phyloP scores from a whole-genome alignment of 1,284 basidiomycete genomes.

The Leucoagaricus sp. region DNA sequence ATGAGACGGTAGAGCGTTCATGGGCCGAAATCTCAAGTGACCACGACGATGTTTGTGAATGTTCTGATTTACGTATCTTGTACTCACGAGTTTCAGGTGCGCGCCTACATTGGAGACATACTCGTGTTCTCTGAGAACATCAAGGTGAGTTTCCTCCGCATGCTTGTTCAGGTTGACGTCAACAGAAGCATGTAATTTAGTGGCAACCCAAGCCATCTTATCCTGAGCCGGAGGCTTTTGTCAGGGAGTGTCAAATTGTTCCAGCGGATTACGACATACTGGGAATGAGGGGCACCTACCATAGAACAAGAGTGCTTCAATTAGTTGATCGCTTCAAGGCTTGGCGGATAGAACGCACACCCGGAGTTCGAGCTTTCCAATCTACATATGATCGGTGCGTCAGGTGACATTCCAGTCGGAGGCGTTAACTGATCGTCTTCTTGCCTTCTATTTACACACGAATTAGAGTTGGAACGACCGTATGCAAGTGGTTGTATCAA shows the following conservation, averaged over 20 bases:
- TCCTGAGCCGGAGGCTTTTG: conserved; percentile 68
- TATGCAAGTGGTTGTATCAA: conserved; percentile 78
- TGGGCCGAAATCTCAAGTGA: conserved; percentile 77
- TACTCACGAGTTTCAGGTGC: conserved; percentile 48
- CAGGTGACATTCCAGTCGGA: background rate
- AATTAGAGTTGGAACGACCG: conserved; percentile 57
- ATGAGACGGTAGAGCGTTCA: conserved; percentile 64
- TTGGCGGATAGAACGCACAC: conserved; percentile 70
- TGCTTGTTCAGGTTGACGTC: conserved; percentile 2
- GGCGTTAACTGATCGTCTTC: background rate
- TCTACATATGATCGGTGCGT: conserved; percentile 80
- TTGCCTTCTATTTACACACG: conserved; percentile 9
- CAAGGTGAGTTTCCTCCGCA: conserved; percentile 46
- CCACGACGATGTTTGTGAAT: conserved; percentile 69
- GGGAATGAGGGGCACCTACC: conserved; percentile 72
- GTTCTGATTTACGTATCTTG: conserved; percentile 2
- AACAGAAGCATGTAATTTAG: conserved; percentile 32
- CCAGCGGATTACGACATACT: conserved; percentile 71
- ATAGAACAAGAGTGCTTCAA: conserved; percentile 56
- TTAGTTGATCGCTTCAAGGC: conserved; percentile 64
- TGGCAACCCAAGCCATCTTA: conserved; percentile 71
- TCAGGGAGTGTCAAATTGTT: conserved; percentile 66
- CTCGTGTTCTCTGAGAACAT: conserved; percentile 75
- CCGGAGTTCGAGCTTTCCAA: conserved; percentile 76
- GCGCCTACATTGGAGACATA: conserved; percentile 73